Evolutionary conservation across 2,329 filamentous ascomycete species (phyloP).

Genomic region (Pseudonectria buxi): DNA sequence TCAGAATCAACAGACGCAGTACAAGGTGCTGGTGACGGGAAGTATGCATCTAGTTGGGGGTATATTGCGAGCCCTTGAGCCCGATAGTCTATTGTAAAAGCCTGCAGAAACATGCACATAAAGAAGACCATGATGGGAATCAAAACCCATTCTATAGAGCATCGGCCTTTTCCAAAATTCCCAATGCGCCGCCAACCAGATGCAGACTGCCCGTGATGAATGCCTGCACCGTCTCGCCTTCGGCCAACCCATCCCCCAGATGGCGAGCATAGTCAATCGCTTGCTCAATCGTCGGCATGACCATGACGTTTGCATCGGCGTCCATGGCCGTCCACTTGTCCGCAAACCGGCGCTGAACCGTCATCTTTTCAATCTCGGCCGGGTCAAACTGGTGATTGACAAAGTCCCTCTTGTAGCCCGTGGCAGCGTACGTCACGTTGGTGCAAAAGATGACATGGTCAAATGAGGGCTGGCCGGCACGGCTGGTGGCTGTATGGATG

Average conservation of each 20-base stretch:
- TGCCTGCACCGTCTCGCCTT: slow-evolving; percentile 35
- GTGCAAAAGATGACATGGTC: slow-evolving; percentile 77
- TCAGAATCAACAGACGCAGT: slow-evolving; percentile 33
- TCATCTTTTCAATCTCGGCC: slow-evolving; percentile 43
- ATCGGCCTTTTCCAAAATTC: slow-evolving; percentile 41
- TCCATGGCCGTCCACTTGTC: slow-evolving; percentile 45
- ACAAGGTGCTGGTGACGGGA: slow-evolving; percentile 67
- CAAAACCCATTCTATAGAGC: slow-evolving; percentile 35
- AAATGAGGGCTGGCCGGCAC: slow-evolving; percentile 40
- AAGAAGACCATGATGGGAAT: no score
- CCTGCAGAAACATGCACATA: neutral
- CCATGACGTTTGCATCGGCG: slow-evolving; percentile 36
- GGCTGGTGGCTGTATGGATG: slow-evolving; percentile 32
- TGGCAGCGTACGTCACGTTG: slow-evolving; percentile 54
- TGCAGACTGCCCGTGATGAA: slow-evolving; percentile 59
- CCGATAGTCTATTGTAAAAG: slow-evolving; percentile 29
- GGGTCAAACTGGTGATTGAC: slow-evolving; percentile 50
- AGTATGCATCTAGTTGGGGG: slow-evolving; percentile 81
- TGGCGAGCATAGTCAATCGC: slow-evolving; percentile 42
- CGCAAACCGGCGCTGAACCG: slow-evolving; percentile 46
- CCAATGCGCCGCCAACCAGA: slow-evolving; percentile 50
- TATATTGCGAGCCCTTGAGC: slow-evolving; percentile 63
- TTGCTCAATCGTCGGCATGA: slow-evolving; percentile 48
- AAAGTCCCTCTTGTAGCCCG: slow-evolving; percentile 50
- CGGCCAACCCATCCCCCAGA: slow-evolving; percentile 23